phyloP scores from a whole-genome alignment of 495 filamentous ascomycete genomes.

The Margaritispora aquatica region DNA sequence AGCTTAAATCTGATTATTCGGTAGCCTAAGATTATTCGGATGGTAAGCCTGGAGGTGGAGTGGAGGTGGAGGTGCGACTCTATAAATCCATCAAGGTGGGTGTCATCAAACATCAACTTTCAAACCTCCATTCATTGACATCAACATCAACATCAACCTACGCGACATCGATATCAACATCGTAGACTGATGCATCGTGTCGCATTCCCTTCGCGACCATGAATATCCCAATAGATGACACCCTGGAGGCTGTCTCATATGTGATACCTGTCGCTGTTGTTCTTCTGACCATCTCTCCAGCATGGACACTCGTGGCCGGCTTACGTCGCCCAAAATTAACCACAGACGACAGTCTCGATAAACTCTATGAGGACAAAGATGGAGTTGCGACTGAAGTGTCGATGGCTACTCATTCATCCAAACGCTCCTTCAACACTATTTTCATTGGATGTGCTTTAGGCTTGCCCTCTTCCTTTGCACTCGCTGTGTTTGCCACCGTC shows the following conservation, averaged over 20 bases:
- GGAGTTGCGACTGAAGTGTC: slow-evolving; percentile 52
- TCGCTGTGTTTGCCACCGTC: slow-evolving; percentile 1
- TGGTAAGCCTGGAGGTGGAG: too few relatives aligned
- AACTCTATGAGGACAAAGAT: slow-evolving; percentile 57
- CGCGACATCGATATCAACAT: too few relatives aligned
- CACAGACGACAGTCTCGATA: slow-evolving; percentile 31
- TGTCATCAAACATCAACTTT: neutral
- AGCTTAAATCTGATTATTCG: too few relatives aligned
- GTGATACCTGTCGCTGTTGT: neutral
- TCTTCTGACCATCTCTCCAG: neutral
- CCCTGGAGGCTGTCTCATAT: neutral
- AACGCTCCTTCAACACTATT: slow-evolving; percentile 7
- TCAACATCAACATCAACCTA: neutral
- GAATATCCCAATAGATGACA: neutral
- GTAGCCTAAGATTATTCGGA: too few relatives aligned
- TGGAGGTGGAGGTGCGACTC: too few relatives aligned
- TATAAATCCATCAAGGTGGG: too few relatives aligned
- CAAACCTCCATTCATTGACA: neutral
- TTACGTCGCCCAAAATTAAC: neutral
- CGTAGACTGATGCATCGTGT: too few relatives aligned
- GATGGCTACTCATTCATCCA: slow-evolving; percentile 43
- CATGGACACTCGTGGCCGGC: neutral
- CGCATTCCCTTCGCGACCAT: neutral
- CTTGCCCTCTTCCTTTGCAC: slow-evolving; percentile 6
- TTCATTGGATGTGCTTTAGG: slow-evolving; percentile 1